Evolutionary conservation across 306 rosid species (phyloP).

Genomic region (Vigna mungo): DNA sequence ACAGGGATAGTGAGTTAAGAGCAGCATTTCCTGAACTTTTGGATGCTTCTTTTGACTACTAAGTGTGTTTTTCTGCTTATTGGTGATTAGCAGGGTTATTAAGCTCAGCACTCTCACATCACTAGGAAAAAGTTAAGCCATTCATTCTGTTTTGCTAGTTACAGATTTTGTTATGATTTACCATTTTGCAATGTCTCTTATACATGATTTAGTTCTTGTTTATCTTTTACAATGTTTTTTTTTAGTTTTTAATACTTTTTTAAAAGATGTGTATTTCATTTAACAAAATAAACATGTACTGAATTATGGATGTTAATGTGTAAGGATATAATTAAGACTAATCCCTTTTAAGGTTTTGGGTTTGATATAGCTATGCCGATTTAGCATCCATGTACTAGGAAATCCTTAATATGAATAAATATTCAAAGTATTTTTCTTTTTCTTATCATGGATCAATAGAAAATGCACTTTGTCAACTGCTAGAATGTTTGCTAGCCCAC

Average conservation of each 20-base stretch:
- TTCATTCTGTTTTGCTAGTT: neutral
- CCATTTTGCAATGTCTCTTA: neutral
- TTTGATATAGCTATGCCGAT: neutral
- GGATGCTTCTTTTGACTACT: slow-evolving; percentile 72
- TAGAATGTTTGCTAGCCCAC: too few species aligned
- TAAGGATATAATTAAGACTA: neutral
- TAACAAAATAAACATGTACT: neutral
- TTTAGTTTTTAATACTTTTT: too few species aligned
- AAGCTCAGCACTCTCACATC: neutral
- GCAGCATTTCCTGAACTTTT: slow-evolving; percentile 76
- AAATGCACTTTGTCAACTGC: too few species aligned
- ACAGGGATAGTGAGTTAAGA: slow-evolving; percentile 73
- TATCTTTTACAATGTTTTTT: neutral
- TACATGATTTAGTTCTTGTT: neutral
- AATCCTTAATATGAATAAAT: neutral
- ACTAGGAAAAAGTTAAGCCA: neutral
- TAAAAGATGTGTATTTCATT: too few species aligned
- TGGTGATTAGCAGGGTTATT: slow-evolving; percentile 12
- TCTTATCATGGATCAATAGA: too few species aligned
- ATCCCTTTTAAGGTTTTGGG: neutral
- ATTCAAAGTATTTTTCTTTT: neutral
- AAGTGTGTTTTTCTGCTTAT: slow-evolving; percentile 2
- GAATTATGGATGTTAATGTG: neutral
- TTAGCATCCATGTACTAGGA: too few species aligned
- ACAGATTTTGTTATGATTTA: slow-evolving; percentile 16